Evolutionary conservation across 2,329 filamentous ascomycete genomes (phyloP), one percentile per base, ranked within the genome.

Genomic region (Paraconiothyrium sp.): DNA sequence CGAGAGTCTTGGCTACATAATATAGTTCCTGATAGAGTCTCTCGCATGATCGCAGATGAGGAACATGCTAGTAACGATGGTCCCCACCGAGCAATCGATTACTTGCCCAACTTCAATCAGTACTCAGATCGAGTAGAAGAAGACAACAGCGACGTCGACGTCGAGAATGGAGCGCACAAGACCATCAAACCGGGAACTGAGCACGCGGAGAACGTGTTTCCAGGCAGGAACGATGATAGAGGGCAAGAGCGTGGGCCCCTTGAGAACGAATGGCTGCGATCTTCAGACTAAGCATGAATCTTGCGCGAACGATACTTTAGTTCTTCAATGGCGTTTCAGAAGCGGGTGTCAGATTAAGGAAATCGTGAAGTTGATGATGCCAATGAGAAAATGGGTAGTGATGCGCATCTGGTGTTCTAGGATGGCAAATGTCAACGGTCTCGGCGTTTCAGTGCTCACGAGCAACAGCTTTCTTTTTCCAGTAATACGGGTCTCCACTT

Each of bases 41-140:
- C 74, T 32, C 69, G 71, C 58, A 62, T 77, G 50, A 67, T 78
- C 35, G 70, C 72, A 16, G 73, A 72, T 48, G 74, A 75, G 44
- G 64, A 72, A 54, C 62, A 72, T 27, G 71, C 70, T 49, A 62
- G 62, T 7, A 62, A 61, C 13, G 61, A 67, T 20, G 66, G 62
- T 35, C 56, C 67, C 16, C 69, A 66, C 56, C 63, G 69, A 41
- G 72, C 71, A 6, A 76, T 76, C 54, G 72, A 72, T 41, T 76
- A 74, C 24, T 49, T 71, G n/a, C 68, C 74, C n/a, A 67, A 68
- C 51, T 71, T 68, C 58, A 67, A 65, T 27, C 64, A 60, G 9
- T 78, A 78, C 59, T 67, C 68, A 5, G 75, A 78, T 57, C 68
- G 72, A 44, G 59, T 75, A 39, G 66, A 72, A n/a, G 73, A 74